phyloP scores from a whole-genome alignment of 129 eudicot species.

The Scalesia atractyloides region DNA sequence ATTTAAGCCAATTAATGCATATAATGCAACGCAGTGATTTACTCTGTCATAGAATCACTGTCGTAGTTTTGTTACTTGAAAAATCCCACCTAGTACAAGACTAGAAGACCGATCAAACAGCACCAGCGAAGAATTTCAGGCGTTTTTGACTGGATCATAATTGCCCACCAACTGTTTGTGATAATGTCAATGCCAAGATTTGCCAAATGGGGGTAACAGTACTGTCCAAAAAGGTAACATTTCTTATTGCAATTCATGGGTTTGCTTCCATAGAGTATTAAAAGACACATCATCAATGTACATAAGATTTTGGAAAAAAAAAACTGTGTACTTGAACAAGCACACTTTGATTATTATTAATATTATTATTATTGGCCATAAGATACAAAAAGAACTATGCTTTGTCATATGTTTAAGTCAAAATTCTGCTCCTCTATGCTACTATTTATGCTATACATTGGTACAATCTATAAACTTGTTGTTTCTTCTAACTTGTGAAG shows the following conservation, averaged over 20 bases:
- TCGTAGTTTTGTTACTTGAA: neutral
- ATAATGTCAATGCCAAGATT: slow-evolving; percentile 9
- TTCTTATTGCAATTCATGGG: no score
- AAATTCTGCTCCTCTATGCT: slow-evolving; percentile 17
- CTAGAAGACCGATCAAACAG: neutral
- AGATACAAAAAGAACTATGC: slow-evolving; percentile 18
- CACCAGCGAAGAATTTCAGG: neutral
- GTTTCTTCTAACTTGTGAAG: slow-evolving; percentile 9
- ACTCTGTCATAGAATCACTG: neutral
- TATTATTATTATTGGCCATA: neutral
- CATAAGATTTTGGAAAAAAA: neutral
- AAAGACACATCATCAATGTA: neutral
- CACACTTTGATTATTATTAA: neutral
- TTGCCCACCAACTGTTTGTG: slow-evolving; percentile 32
- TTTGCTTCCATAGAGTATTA: no score
- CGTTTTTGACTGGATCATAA: slow-evolving; percentile 1
- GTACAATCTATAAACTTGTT: slow-evolving; percentile 24
- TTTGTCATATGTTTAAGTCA: slow-evolving; percentile 25
- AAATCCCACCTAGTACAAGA: neutral
- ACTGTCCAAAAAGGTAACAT: no score
- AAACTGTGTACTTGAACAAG: neutral
- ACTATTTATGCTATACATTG: slow-evolving; percentile 13
- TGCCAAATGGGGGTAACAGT: neutral
- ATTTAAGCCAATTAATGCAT: neutral
- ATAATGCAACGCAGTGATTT: neutral